Percentiles rank a stretch among this genome's conserved stretches.
phyloP scores from a whole-genome alignment of 495 filamentous ascomycete species.

The Aspergillus egyptiacus region DNA sequence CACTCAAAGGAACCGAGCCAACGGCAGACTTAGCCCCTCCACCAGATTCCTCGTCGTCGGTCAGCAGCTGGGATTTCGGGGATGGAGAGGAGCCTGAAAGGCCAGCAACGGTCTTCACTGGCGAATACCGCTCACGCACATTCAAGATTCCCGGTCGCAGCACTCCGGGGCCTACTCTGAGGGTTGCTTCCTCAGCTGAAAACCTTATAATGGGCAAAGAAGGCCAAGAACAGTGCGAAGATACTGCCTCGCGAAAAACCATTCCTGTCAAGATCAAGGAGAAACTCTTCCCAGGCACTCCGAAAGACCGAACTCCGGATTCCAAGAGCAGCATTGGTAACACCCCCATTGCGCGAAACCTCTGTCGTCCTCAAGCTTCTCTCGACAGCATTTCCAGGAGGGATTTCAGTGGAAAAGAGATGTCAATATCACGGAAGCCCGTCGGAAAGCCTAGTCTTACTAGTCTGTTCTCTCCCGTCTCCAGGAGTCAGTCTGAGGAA shows the following conservation, averaged over 20 bases:
- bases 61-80: constrained; percentile 8
- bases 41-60: constrained; percentile 9
- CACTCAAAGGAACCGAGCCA: not conserved
- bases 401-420: constrained; percentile 7
- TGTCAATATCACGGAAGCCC: constrained; percentile 12
- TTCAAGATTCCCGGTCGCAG: not conserved
- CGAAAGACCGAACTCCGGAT: not conserved
- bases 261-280: not conserved
- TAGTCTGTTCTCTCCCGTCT: not conserved
- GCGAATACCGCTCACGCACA: constrained; percentile 18
- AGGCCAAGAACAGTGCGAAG: not conserved
- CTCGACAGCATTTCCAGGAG: constrained; percentile 6
- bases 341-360: constrained; percentile 3
- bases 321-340: not conserved
- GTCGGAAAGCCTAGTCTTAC: constrained; percentile 6
- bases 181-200: constrained; percentile 31
- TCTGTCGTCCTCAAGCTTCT: constrained; percentile 13
- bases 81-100: constrained; percentile 6
- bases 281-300: not conserved
- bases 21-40: not conserved
- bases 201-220: constrained; percentile 30
- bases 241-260: constrained; percentile 2
- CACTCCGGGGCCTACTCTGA: constrained; percentile 25
- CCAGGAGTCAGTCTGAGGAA: not conserved
- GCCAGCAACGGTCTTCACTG: constrained; percentile 18